phyloP scores from a whole-genome alignment of 352 stramenopile genomes.

The Phytophthora foliorum region DNA sequence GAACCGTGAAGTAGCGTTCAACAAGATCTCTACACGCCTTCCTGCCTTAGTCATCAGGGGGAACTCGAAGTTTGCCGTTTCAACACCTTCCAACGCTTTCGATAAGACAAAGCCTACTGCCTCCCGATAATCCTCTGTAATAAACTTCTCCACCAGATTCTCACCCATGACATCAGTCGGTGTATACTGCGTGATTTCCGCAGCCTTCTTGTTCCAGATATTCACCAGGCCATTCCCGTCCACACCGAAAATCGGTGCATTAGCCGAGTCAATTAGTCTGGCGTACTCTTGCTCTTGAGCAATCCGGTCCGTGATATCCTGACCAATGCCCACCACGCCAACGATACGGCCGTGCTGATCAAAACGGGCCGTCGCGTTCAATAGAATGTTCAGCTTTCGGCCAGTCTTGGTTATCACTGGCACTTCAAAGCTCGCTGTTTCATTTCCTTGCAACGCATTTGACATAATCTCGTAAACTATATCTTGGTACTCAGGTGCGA shows the following conservation, averaged over 20 bases:
- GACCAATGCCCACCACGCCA: conserved; percentile 77
- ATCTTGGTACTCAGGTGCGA: conserved; percentile 73
- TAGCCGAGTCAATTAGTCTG: conserved; percentile 76
- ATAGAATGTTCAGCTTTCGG: conserved; percentile 73
- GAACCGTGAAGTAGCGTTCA: conserved; percentile 76
- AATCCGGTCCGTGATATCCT: conserved; percentile 80
- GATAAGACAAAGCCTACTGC: conserved; percentile 56
- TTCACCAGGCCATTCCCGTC: conserved; percentile 67
- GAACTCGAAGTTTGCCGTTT: conserved; percentile 80
- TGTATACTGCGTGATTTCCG: conserved; percentile 80
- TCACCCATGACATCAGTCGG: conserved; percentile 69
- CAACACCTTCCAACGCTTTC: conserved; percentile 59
- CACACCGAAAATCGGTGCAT: conserved; percentile 91
- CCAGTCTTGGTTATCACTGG: conserved; percentile 74
- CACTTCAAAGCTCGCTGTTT: conserved; percentile 84
- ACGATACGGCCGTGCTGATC: conserved; percentile 72
- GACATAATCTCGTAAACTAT: conserved; percentile 77
- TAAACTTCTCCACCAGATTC: conserved; percentile 69
- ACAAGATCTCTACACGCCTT: conserved; percentile 70
- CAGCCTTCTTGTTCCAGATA: conserved; percentile 79
- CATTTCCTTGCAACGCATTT: conserved; percentile 63
- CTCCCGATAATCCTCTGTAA: conserved; percentile 64
- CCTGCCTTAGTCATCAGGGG: conserved; percentile 78
- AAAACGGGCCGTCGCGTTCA: conserved; percentile 82
- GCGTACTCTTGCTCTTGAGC: conserved; percentile 67